Evolutionary conservation across 768 basidiomycete genomes (phyloP).

Genomic region (Phanerodontia chrysosporium): DNA sequence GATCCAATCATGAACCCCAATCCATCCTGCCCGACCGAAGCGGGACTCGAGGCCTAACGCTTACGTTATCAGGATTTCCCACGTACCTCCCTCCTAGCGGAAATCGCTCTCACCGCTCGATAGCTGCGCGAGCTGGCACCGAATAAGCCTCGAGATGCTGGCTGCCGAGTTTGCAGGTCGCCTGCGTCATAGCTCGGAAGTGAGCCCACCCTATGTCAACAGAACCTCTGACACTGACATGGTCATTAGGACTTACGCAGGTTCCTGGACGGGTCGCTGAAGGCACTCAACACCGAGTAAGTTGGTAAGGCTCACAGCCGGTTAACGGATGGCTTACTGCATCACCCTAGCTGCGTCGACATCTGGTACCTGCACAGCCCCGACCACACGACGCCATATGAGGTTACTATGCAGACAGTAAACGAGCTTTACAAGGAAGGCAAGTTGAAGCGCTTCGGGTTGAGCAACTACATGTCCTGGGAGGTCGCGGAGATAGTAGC

Average conservation of each 20-base stretch:
- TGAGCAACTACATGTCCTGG: slow-evolving; percentile 37
- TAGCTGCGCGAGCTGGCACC: too few species aligned
- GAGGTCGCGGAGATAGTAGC: slow-evolving; percentile 45
- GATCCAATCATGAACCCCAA: neutral
- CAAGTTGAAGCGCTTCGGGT: slow-evolving; percentile 43
- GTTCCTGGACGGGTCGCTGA: slow-evolving; percentile 31
- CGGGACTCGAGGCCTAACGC: too few species aligned
- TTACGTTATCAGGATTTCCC: too few species aligned
- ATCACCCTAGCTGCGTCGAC: slow-evolving; percentile 32
- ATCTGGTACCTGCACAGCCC: slow-evolving; percentile 47
- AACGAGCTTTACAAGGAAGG: slow-evolving; percentile 49
- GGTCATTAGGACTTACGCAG: neutral
- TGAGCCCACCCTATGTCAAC: too few species aligned
- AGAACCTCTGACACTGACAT: neutral
- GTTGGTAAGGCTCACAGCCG: slow-evolving; percentile 11
- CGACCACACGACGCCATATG: slow-evolving; percentile 39
- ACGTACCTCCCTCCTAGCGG: too few species aligned
- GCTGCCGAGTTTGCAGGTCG: too few species aligned
- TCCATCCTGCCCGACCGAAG: too few species aligned
- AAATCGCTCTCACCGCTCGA: too few species aligned
- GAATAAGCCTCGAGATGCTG: too few species aligned
- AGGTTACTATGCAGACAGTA: slow-evolving; percentile 41
- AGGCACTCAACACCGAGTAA: slow-evolving; percentile 45
- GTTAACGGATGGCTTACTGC: slow-evolving; percentile 36
- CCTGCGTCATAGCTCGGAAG: too few species aligned